Percentiles rank a stretch among this genome's conserved stretches.
These are phyloP conservation scores for Arabidopsis hybrid DNA, from an alignment of 441 rosid genomes.

Conservation along the genomic window DNA sequence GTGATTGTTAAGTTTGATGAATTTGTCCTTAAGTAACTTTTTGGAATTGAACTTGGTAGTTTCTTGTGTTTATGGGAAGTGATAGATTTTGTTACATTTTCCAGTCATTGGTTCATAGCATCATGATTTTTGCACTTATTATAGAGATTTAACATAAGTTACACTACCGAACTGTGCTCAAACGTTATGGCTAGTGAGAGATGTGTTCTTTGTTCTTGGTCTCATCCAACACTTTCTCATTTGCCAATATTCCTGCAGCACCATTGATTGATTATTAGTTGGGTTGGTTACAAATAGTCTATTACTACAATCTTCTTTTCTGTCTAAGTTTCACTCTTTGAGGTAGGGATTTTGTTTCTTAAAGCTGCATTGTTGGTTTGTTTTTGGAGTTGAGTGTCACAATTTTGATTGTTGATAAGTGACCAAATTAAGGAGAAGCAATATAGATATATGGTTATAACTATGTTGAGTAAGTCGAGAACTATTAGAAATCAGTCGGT, in stretches of 20 bases:
- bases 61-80: background rate
- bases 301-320: background rate
- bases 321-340: background rate
- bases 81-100: background rate
- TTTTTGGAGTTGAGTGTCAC: background rate
- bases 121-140: background rate
- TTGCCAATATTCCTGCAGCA: slow-evolving; percentile 2
- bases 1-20: background rate
- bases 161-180: background rate
- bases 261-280: background rate
- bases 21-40: no score
- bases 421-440: background rate
- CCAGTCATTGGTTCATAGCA: background rate
- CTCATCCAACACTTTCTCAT: background rate
- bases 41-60: no score
- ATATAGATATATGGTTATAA: background rate
- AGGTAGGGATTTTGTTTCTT: background rate
- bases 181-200: background rate
- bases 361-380: background rate
- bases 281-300: background rate
- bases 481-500: no score
- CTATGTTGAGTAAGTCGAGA: background rate
- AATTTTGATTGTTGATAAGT: background rate
- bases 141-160: background rate
- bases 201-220: slow-evolving; percentile 20